phyloP scores from a whole-genome alignment of 2,329 filamentous ascomycete genomes.

The Aureobasidium pullulans region DNA sequence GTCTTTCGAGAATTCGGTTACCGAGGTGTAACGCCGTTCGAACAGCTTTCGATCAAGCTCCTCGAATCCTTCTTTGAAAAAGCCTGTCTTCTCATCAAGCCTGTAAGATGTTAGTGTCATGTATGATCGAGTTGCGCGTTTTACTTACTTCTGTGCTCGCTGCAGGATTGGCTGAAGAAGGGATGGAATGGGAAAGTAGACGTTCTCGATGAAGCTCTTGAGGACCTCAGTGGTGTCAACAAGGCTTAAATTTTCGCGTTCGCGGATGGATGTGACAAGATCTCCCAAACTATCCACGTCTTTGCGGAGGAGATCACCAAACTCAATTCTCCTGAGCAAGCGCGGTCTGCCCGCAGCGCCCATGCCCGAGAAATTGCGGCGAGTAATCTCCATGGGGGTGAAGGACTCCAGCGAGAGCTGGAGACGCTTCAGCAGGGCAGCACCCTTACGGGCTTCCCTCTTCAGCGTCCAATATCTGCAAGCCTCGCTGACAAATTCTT shows the following conservation, averaged over 20 bases:
- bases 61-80: conserved; percentile 49
- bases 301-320: conserved; percentile 65
- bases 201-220: conserved; percentile 71
- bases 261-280: conserved; percentile 63
- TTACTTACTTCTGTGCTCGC: conserved; percentile 70
- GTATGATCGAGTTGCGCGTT: not conserved
- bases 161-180: conserved; percentile 71
- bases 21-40: conserved; percentile 52
- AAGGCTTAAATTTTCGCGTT: conserved; percentile 70
- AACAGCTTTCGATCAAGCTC: conserved; percentile 47
- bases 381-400: conserved; percentile 92
- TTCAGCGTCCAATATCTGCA: conserved; percentile 98
- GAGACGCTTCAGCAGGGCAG: conserved; percentile 82
- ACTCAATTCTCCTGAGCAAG: conserved; percentile 76
- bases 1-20: conserved; percentile 53
- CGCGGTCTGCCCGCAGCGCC: conserved; percentile 73
- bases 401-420: conserved; percentile 95
- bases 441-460: conserved; percentile 82
- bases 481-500: conserved; percentile 85
- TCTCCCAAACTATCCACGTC: conserved; percentile 71
- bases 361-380: conserved; percentile 93
- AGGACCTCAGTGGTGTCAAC: conserved; percentile 60
- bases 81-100: conserved; percentile 49
- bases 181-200: conserved; percentile 83
- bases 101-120: conserved; percentile 40